A percentile compares a stretch with the other conserved stretches of the same genome.
These are phyloP conservation scores for Pseudonitzschia multistriata DNA, from an alignment of 108 stramenopile genomes.

Conservation along the genomic window DNA sequence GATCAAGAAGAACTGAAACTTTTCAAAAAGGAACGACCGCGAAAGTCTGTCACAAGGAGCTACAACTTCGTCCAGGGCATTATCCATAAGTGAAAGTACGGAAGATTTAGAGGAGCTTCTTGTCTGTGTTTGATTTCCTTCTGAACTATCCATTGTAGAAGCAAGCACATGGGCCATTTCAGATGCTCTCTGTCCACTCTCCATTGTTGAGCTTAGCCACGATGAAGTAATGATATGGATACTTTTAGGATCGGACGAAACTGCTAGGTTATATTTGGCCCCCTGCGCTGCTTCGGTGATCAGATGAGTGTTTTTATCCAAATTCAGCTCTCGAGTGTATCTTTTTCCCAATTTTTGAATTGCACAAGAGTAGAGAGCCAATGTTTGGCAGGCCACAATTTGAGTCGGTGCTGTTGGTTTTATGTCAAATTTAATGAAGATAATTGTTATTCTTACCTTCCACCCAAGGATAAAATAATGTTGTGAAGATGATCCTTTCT, in stretches of 20 bases:
- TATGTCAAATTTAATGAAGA: too few species aligned
- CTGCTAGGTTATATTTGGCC: slow-evolving; percentile 42
- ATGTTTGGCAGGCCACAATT: not conserved
- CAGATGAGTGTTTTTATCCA: slow-evolving; percentile 49
- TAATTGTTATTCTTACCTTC: slow-evolving; percentile 38
- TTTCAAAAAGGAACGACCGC: slow-evolving; percentile 15
- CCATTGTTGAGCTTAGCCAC: slow-evolving; percentile 35
- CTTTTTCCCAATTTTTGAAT: not conserved
- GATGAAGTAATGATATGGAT: slow-evolving; percentile 44
- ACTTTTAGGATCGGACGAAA: slow-evolving; percentile 5
- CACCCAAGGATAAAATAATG: slow-evolving; percentile 37
- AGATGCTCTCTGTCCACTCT: slow-evolving; percentile 16
- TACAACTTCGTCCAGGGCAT: slow-evolving; percentile 2
- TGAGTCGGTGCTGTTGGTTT: not conserved
- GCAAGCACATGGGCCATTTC: slow-evolving; percentile 20
- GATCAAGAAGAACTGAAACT: slow-evolving; percentile 25
- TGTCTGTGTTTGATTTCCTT: not conserved
- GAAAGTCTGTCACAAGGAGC: not conserved
- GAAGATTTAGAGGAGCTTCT: not conserved
- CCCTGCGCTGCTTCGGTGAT: slow-evolving; percentile 36
- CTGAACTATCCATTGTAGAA: not conserved
- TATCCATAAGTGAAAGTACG: not conserved
- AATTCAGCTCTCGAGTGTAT: slow-evolving; percentile 43
- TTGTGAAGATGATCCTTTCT: slow-evolving; percentile 37
- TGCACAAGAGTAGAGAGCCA: not conserved